Conservation (phyloP, 176 grass and related monocot species). For the Carex pumila region DNA sequence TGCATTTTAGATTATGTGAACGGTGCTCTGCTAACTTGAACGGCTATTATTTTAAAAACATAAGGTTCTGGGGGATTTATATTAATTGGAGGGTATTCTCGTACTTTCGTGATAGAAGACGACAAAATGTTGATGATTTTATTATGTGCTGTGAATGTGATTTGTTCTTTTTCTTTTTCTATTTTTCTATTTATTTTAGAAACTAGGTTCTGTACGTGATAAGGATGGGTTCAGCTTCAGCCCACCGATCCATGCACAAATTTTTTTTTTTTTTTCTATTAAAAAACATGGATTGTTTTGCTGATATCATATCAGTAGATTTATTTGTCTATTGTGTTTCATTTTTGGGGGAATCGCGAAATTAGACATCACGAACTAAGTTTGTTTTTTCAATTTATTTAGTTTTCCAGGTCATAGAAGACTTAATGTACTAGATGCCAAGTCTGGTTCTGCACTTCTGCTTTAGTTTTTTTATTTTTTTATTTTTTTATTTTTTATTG, state of each 20-base stretch:
- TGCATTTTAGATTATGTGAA: background rate
- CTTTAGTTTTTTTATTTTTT: too few relatives aligned
- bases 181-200: background rate
- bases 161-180: background rate
- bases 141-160: background rate
- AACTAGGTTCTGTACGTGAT: background rate
- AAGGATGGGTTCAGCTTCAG: background rate
- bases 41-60: background rate
- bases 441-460: too few relatives aligned
- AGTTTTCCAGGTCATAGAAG: too few relatives aligned
- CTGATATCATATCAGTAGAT: background rate
- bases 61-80: background rate
- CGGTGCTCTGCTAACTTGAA: background rate
- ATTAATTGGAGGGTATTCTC: background rate
- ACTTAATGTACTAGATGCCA: too few relatives aligned
- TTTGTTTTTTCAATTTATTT: background rate
- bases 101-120: background rate
- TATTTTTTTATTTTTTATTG: too few relatives aligned
- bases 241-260: background rate
- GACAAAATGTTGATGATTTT: background rate
- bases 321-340: background rate
- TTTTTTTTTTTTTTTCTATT: background rate
- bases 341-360: background rate
- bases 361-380: background rate
- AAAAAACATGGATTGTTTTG: background rate